Evolutionary conservation across 2,329 filamentous ascomycete species (phyloP).

Genomic region (Ceratocystis huliohia): DNA sequence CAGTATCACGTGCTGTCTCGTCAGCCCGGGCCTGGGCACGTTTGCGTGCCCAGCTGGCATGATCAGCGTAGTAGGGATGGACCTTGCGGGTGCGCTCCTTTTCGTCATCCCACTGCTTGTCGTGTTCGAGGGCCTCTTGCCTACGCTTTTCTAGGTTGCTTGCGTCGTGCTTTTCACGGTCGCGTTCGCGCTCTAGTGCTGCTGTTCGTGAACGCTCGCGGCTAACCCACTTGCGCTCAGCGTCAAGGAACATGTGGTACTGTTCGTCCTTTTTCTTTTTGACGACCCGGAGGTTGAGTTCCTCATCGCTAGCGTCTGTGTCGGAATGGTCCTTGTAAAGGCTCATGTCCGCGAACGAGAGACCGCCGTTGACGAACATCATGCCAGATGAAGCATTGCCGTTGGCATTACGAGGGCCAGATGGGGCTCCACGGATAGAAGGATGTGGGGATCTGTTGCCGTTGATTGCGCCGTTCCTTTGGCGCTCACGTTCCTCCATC

Average conservation of each 20-base stretch:
- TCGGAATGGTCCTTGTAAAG: constrained; percentile 60
- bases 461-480: constrained; percentile 43
- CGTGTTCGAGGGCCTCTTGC: constrained; percentile 52
- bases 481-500: constrained; percentile 72
- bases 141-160: constrained; percentile 52
- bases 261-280: constrained; percentile 61
- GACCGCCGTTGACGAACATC: constrained; percentile 59
- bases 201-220: constrained; percentile 73
- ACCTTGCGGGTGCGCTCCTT: constrained; percentile 58
- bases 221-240: constrained; percentile 82
- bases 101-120: constrained; percentile 77
- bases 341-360: constrained; percentile 31
- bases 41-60: constrained; percentile 71
- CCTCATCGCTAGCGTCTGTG: constrained; percentile 73
- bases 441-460: constrained; percentile 15
- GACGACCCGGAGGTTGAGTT: constrained; percentile 60
- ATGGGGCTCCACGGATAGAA: constrained; percentile 55
- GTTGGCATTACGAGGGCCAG: constrained; percentile 59
- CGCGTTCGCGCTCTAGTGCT: constrained; percentile 72
- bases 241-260: constrained; percentile 70
- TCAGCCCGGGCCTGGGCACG: constrained; percentile 59
- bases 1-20: constrained; percentile 67
- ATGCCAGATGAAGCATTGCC: constrained; percentile 39
- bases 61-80: constrained; percentile 78
- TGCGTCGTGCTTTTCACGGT: constrained; percentile 64